phyloP scores from a whole-genome alignment of 768 basidiomycete species.

The Psilocybe subaeruginosa region DNA sequence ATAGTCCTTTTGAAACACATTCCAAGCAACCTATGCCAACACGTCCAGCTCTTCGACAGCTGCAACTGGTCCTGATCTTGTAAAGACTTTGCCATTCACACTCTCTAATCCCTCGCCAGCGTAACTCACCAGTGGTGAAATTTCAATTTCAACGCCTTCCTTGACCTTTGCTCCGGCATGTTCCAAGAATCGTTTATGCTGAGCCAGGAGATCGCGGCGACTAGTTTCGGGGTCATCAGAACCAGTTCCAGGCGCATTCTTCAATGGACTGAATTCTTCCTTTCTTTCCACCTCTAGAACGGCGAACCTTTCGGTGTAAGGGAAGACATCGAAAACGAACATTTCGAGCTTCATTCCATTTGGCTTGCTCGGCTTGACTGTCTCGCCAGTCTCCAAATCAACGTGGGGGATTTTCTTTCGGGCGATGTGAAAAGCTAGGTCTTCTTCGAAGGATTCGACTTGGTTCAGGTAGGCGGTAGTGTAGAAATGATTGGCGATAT shows the following conservation, averaged over 20 bases:
- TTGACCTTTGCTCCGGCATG: constrained; percentile 72
- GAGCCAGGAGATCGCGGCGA: constrained; percentile 83
- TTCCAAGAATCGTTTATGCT: constrained; percentile 86
- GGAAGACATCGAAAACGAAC: constrained; percentile 99
- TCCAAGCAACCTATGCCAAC: constrained; percentile 44
- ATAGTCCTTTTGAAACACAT: constrained; percentile 6
- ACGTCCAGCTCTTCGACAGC: constrained; percentile 72
- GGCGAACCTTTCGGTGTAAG: constrained; percentile 79
- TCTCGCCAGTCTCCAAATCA: constrained; percentile 66
- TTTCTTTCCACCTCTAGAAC: constrained; percentile 87
- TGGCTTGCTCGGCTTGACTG: constrained; percentile 82
- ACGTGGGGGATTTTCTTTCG: constrained; percentile 94
- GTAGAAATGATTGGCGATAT: constrained; percentile 99
- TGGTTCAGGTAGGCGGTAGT: constrained; percentile 80
- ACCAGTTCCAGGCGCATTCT: constrained; percentile 94
- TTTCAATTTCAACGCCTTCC: constrained; percentile 84
- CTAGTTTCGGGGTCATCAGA: constrained; percentile 92
- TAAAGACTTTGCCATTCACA: constrained; percentile 78
- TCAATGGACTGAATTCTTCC: constrained; percentile 96
- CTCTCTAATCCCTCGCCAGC: constrained; percentile 88
- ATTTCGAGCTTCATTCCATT: constrained; percentile 99
- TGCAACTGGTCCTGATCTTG: constrained; percentile 72
- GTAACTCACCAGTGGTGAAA: constrained; percentile 88
- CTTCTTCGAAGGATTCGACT: constrained; percentile 80
- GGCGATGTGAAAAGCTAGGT: constrained; percentile 97